Percentiles rank a stretch among this genome's conserved stretches.
These are phyloP conservation scores for Volvariella surrecta DNA, from an alignment of 1,284 basidiomycete genomes.

Conservation along the genomic window DNA sequence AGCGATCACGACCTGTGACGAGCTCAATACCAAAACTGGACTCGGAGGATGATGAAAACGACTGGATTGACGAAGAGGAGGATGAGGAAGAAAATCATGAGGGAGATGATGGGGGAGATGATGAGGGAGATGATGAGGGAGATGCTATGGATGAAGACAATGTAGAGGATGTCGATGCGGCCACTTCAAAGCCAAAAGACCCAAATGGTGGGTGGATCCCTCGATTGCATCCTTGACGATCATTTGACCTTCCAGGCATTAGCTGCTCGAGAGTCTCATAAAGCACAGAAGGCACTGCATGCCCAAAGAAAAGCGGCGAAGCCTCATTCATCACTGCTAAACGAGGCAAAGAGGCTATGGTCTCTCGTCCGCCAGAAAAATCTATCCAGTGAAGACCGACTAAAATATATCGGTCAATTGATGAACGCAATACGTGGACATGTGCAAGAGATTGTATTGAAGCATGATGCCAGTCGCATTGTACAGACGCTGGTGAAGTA, in stretches of 20 bases:
- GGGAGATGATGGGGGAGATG: conserved; percentile 23
- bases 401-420: conserved; percentile 62
- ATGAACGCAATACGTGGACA: conserved; percentile 71
- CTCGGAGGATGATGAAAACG: conserved; percentile 23
- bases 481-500: conserved; percentile 83
- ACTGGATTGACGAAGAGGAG: conserved; percentile 17
- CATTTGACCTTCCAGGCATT: conserved; percentile 1
- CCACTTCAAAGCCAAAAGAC: conserved; percentile 29
- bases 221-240: conserved; percentile 4
- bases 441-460: conserved; percentile 78
- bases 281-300: conserved; percentile 52
- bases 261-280: conserved; percentile 61
- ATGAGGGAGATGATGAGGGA: conserved; percentile 23
- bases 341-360: conserved; percentile 76
- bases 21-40: conserved; percentile 17
- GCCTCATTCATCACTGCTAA: conserved; percentile 67
- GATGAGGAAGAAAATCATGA: conserved; percentile 23
- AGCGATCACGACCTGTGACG: conserved; percentile 48
- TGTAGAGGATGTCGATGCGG: conserved; percentile 14
- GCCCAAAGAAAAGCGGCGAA: conserved; percentile 67
- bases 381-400: conserved; percentile 62
- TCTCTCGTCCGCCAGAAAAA: conserved; percentile 72
- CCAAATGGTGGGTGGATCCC: conserved; percentile 39
- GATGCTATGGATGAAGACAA: conserved; percentile 22
- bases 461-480: conserved; percentile 85